These are phyloP conservation scores for Hypomyces rosellus DNA, from an alignment of 2,329 filamentous ascomycete species.

Conservation along the genomic window DNA sequence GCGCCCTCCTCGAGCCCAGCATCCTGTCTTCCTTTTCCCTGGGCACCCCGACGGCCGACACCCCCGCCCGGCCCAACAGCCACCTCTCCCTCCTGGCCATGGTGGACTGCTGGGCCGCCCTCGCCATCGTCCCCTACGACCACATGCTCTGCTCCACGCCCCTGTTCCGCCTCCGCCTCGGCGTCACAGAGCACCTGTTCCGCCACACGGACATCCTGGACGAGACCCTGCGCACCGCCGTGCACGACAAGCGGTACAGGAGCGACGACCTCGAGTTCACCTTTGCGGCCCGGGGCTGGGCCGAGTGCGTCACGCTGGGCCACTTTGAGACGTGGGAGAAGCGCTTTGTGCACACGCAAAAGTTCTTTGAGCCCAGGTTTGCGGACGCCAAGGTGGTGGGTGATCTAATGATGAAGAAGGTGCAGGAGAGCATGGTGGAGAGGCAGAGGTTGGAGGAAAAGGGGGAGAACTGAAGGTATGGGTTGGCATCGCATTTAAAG, in stretches of 20 bases:
- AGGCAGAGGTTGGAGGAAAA: slow-evolving; percentile 9
- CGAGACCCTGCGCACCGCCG: slow-evolving; percentile 76
- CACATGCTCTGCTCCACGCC: slow-evolving; percentile 99
- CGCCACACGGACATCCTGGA: slow-evolving; percentile 74
- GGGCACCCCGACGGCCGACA: slow-evolving; percentile 55
- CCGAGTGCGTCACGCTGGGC: slow-evolving; percentile 82
- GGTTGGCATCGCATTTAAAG: background rate
- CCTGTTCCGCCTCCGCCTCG: slow-evolving; percentile 91
- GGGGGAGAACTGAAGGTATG: too few relatives aligned
- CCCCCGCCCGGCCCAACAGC: slow-evolving; percentile 67
- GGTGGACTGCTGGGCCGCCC: slow-evolving; percentile 95
- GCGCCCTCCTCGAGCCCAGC: slow-evolving; percentile 71
- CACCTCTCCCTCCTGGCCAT: slow-evolving; percentile 91
- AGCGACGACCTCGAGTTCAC: slow-evolving; percentile 96
- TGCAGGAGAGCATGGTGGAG: slow-evolving; percentile 68
- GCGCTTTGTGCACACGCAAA: slow-evolving; percentile 83
- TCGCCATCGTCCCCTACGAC: slow-evolving; percentile 92
- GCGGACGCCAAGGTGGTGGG: slow-evolving; percentile 80
- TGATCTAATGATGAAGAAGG: slow-evolving; percentile 95
- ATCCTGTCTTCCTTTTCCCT: slow-evolving; percentile 86
- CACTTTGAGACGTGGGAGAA: slow-evolving; percentile 91
- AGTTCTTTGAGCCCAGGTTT: slow-evolving; percentile 87
- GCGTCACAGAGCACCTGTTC: slow-evolving; percentile 95
- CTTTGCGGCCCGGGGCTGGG: slow-evolving; percentile 93
- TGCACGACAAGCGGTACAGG: slow-evolving; percentile 87